A percentile compares a stretch with the other conserved stretches of the same genome.
phyloP scores from a whole-genome alignment of 768 basidiomycete genomes.

The Tulasnella sp. region DNA sequence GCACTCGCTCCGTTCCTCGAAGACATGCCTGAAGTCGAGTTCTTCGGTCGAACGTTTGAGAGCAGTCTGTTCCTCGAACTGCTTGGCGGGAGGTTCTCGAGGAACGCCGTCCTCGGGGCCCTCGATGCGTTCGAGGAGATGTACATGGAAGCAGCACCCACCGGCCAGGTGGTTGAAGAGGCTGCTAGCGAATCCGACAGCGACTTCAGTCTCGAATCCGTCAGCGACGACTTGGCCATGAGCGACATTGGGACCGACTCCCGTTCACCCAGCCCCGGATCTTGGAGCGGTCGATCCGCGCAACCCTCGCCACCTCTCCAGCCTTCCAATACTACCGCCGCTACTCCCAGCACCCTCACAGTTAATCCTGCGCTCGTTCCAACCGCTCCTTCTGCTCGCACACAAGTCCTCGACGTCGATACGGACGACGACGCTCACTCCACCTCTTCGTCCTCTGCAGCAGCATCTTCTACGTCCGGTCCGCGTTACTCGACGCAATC shows the following conservation, averaged over 20 bases:
- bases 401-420: conserved; percentile 20
- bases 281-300: conserved; percentile 23
- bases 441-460: conserved; percentile 15
- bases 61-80: conserved; percentile 19
- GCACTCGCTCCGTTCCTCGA: conserved; percentile 14
- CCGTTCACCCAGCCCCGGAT: conserved; percentile 16
- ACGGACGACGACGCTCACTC: conserved; percentile 27
- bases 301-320: neutral
- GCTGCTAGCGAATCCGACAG: conserved; percentile 3
- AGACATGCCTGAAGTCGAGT: neutral
- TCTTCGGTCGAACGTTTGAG: conserved; percentile 22
- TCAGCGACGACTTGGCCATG: neutral
- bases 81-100: conserved; percentile 1
- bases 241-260: neutral
- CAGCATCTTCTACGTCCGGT: neutral
- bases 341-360: neutral
- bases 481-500: neutral
- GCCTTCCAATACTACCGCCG: neutral
- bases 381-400: conserved; percentile 22
- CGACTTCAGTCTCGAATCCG: conserved; percentile 24
- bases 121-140: conserved; percentile 8
- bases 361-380: conserved; percentile 8
- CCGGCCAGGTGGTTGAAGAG: conserved; percentile 24
- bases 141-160: neutral
- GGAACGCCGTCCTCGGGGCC: neutral